phyloP scores from a whole-genome alignment of 1,284 basidiomycete species.

The Fomes fomentarius region DNA sequence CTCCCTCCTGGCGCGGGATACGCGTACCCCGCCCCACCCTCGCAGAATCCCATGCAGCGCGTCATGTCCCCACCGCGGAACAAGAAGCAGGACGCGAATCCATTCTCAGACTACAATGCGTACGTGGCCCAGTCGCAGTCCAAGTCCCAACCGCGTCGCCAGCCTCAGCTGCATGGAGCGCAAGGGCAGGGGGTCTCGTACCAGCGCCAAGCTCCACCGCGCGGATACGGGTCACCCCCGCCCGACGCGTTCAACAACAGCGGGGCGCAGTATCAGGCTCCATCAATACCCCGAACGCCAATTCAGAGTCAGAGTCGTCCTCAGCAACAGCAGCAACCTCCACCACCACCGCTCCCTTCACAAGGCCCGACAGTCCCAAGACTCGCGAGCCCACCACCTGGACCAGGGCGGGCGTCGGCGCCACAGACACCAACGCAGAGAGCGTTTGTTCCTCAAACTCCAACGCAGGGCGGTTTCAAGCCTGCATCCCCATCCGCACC shows the following conservation, averaged over 20 bases:
- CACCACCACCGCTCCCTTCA: background rate
- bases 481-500: constrained; percentile 7
- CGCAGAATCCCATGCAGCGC: constrained; percentile 7
- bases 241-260: constrained; percentile 12
- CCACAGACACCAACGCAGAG: constrained; percentile 30
- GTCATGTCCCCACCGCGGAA: constrained; percentile 5
- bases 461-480: constrained; percentile 24
- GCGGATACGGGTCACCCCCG: constrained; percentile 23
- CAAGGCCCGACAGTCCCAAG: background rate
- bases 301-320: constrained; percentile 8
- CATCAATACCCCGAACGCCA: background rate
- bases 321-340: background rate
- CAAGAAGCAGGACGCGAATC: too few species aligned
- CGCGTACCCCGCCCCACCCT: constrained; percentile 10
- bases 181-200: constrained; percentile 13
- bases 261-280: background rate
- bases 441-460: constrained; percentile 24
- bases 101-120: constrained; percentile 20
- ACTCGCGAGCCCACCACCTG: background rate
- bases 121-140: constrained; percentile 2
- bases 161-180: background rate
- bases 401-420: background rate
- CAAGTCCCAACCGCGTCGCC: background rate
- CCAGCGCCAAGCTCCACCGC: constrained; percentile 19
- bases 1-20: constrained; percentile 22